Evolutionary conservation across 2,329 filamentous ascomycete species (phyloP).

Genomic region (Talaromyces sp.): DNA sequence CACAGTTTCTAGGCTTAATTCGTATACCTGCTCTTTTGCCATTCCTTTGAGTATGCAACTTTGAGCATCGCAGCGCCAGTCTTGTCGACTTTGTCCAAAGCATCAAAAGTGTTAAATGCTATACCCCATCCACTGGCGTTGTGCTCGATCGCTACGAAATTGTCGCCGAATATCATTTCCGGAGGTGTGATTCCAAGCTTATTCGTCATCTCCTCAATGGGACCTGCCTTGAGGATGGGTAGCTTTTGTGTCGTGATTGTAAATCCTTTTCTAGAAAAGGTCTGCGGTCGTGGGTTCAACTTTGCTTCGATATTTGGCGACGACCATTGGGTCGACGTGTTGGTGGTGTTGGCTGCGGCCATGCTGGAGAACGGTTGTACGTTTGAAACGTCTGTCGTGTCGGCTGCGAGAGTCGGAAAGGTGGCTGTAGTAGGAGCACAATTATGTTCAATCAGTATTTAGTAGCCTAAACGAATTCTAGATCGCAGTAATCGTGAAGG

Average conservation of each 20-base stretch:
- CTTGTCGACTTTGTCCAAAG: slow-evolving; percentile 89
- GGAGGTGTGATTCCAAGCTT: slow-evolving; percentile 81
- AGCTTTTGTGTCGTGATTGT: slow-evolving; percentile 79
- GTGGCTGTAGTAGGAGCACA: background rate
- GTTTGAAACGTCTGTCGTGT: background rate
- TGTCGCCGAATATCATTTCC: slow-evolving; percentile 99
- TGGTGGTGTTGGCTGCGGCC: background rate
- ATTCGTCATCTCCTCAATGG: slow-evolving; percentile 79
- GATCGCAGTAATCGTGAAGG: background rate
- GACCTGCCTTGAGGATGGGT: slow-evolving; percentile 86
- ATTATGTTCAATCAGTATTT: background rate
- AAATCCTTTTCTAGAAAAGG: slow-evolving; percentile 65
- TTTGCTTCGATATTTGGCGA: slow-evolving; percentile 3
- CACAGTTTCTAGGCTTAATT: background rate
- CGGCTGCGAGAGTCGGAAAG: background rate
- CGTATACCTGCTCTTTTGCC: slow-evolving; percentile 63
- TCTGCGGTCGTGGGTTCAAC: slow-evolving; percentile 42
- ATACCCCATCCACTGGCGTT: slow-evolving; percentile 71
- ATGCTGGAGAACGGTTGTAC: background rate
- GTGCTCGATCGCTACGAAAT: slow-evolving; percentile 73
- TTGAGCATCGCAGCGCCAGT: slow-evolving; percentile 86
- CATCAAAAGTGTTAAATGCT: slow-evolving; percentile 78
- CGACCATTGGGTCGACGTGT: background rate
- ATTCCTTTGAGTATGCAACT: slow-evolving; percentile 87
- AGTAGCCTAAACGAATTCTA: background rate